A percentile compares a stretch with the other conserved stretches of the same genome.
phyloP scores from a whole-genome alignment of 2,329 filamentous ascomycete genomes.

The Alternaria atra region DNA sequence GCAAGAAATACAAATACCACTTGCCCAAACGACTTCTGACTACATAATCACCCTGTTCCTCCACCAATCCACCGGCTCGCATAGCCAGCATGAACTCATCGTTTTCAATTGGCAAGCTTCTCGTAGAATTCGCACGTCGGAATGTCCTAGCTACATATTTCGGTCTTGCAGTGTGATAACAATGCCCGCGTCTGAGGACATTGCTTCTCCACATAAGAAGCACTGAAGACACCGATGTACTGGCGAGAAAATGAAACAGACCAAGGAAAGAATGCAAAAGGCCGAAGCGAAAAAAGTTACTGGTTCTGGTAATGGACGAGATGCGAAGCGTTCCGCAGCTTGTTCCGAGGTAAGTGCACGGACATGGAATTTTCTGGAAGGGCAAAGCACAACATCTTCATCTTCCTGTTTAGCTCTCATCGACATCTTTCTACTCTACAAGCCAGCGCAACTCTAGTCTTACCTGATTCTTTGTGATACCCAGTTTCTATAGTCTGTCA shows the following conservation, averaged over 20 bases:
- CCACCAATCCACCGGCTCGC: constrained; percentile 7
- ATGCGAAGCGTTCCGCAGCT: constrained; percentile 12
- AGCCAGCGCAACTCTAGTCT: constrained; percentile 10
- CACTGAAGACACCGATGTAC: constrained; percentile 4
- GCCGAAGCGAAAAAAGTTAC: constrained; percentile 9
- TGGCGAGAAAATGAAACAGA: background rate
- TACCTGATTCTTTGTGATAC: constrained; percentile 25
- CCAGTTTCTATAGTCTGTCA: constrained; percentile 9
- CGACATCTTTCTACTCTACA: constrained; percentile 21
- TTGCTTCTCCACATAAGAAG: constrained; percentile 47
- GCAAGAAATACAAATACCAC: background rate
- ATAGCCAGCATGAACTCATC: constrained; percentile 40
- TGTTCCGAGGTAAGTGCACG: constrained; percentile 28
- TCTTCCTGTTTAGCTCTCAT: constrained; percentile 8
- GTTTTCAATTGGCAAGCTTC: constrained; percentile 32
- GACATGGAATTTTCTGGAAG: constrained; percentile 29
- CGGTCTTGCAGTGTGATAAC: constrained; percentile 30
- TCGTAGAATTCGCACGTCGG: constrained; percentile 34
- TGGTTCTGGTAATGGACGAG: constrained; percentile 17
- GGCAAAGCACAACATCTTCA: constrained; percentile 15
- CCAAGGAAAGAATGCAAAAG: background rate
- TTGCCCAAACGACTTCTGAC: constrained; percentile 25
- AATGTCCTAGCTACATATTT: constrained; percentile 20
- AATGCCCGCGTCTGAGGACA: constrained; percentile 44
- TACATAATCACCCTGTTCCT: background rate